Conservation (phyloP, 257 asterid species). For the Plectranthus barbatus region DNA sequence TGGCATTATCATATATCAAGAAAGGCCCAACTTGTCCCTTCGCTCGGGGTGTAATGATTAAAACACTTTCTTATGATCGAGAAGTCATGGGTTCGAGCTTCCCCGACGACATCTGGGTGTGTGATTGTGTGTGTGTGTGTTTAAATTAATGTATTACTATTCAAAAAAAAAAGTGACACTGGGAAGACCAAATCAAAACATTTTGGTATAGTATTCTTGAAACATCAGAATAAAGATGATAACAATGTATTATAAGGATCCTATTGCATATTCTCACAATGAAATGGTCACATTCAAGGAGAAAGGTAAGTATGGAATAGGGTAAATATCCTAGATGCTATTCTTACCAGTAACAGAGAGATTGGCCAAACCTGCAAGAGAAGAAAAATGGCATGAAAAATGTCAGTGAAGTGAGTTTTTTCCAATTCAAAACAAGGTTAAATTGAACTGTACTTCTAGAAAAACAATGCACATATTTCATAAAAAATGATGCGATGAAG, state of each 20-base stretch:
- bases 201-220: neutral
- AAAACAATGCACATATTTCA: neutral
- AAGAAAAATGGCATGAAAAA: slow-evolving; percentile 11
- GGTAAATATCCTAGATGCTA: neutral
- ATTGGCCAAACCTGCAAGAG: slow-evolving; percentile 76
- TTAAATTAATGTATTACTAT: too few species aligned
- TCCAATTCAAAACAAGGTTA: neutral
- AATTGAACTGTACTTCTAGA: neutral
- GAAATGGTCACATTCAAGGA: neutral
- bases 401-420: slow-evolving; percentile 11
- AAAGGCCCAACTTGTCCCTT: neutral
- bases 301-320: neutral
- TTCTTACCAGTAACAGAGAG: slow-evolving; percentile 67
- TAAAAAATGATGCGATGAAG: neutral
- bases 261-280: neutral
- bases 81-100: too few species aligned
- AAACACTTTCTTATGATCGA: too few species aligned
- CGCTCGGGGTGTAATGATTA: too few species aligned
- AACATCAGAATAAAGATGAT: neutral
- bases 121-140: too few species aligned
- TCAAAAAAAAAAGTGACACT: too few species aligned
- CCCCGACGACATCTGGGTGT: too few species aligned
- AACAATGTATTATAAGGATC: neutral
- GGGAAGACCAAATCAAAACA: neutral
- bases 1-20: neutral